Evolutionary conservation across 164 flowering plant species (phyloP).

Genomic region (Nymphaea colorata): DNA sequence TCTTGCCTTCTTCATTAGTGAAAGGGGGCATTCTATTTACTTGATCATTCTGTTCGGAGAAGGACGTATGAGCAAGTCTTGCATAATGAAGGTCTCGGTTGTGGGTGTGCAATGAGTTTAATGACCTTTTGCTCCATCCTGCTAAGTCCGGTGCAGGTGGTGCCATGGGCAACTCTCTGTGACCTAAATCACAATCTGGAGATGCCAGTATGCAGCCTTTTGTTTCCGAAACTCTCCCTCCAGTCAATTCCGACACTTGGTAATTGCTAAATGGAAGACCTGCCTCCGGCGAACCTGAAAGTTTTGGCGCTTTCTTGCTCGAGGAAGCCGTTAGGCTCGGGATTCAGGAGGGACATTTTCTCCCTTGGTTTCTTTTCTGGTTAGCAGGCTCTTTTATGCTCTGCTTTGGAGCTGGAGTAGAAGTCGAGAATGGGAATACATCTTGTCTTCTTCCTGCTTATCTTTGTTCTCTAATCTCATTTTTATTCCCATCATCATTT

Average conservation of each 20-base stretch:
- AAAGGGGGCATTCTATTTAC: not conserved
- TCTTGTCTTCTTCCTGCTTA: not conserved
- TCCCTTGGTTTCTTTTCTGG: not conserved
- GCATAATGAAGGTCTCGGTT: too few species aligned
- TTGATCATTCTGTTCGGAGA: not conserved
- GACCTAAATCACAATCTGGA: too few species aligned
- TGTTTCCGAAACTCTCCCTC: too few species aligned
- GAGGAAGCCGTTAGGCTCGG: not conserved
- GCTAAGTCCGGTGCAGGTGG: too few species aligned
- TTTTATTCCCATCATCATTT: not conserved
- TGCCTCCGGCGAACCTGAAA: not conserved
- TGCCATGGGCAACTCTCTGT: too few species aligned
- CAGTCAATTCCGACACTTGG: too few species aligned
- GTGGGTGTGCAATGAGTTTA: too few species aligned
- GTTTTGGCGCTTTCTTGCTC: not conserved
- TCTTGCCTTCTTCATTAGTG: not conserved
- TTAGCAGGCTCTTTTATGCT: not conserved
- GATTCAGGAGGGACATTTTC: not conserved
- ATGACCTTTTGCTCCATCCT: too few species aligned
- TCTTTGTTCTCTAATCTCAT: not conserved
- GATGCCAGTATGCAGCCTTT: too few species aligned
- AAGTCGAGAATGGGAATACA: not conserved
- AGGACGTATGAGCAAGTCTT: not conserved
- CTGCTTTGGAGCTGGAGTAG: not conserved
- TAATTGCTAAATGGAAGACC: not conserved